Percentiles rank a stretch among this genome's conserved stretches.
phyloP scores from a whole-genome alignment of 2,329 filamentous ascomycete species.

The Aspergillus fischeri region DNA sequence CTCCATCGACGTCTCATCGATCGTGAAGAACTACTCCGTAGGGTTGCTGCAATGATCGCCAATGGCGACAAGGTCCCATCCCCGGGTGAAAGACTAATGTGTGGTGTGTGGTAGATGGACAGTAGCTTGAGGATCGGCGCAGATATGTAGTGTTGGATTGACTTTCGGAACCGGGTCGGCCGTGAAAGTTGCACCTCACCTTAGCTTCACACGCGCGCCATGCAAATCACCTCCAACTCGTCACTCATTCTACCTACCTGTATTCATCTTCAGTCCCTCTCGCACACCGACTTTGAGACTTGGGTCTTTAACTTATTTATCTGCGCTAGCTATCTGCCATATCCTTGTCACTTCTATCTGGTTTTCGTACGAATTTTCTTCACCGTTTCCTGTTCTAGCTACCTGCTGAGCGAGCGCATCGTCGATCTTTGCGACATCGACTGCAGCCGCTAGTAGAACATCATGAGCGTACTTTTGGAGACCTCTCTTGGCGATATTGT shows the following conservation, averaged over 20 bases:
- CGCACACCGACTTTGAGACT: not conserved
- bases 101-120: not conserved
- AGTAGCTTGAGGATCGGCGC: slow-evolving; percentile 3
- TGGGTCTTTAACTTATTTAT: not conserved
- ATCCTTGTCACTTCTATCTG: not conserved
- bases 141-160: not conserved
- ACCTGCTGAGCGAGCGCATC: slow-evolving; percentile 7
- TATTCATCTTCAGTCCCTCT: not conserved
- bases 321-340: not conserved
- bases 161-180: slow-evolving; percentile 1
- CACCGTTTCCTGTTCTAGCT: slow-evolving; percentile 1
- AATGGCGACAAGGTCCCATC: not conserved
- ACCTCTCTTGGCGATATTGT: slow-evolving; percentile 92
- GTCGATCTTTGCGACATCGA: slow-evolving; percentile 13
- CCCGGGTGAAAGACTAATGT: not conserved
- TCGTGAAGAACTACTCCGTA: slow-evolving; percentile 4
- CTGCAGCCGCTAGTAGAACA: slow-evolving; percentile 12
- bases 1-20: slow-evolving; percentile 3
- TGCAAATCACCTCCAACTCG: not conserved
- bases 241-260: not conserved
- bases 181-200: not conserved
- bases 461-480: slow-evolving; percentile 90
- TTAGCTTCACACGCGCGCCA: not conserved
- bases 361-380: not conserved
- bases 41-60: slow-evolving; percentile 4